Evolutionary conservation across 2,329 filamentous ascomycete genomes (phyloP), one percentile per base, ranked within the genome.

Genomic region (Ascochyta viciae-villosae): DNA sequence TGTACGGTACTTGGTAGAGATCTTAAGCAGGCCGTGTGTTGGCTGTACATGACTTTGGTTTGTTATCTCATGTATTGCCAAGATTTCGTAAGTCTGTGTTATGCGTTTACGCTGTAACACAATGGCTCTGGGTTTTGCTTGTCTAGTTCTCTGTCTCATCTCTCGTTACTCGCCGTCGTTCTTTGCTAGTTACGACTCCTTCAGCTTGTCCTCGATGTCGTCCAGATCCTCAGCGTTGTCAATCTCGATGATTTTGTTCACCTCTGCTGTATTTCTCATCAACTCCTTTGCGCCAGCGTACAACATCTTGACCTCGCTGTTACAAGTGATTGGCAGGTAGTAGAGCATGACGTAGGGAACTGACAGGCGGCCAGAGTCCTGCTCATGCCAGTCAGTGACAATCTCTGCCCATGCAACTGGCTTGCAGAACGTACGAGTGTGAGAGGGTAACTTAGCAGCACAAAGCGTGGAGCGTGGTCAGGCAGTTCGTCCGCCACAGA

Each of bases 251-350:
- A 98, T 89, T 65, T 86, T 87, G 50, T 89, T 89, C n/a, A 92
- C 93, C 79, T 97, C 92, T 56, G 91, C 91, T 50, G 91, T 96
- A 72, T 91, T 96, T 62, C 93, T 87, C 89, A 98, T 92, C 75
- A 98, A 78, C 80, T 99, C 95, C 78, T 97, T 96, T 39, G 95
- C 95, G 35, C 93, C 90, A 27, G 95, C 95, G 75, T 98, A 99
- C 73, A 95, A 81, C 95, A 98, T 98, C 65, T 91, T 87, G 72
- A 90, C 81, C 72, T 93, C 90, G 64, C 84, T 86, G 75, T 96
- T 97, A 79, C 91, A 95, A 44, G 94, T 97, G 47, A 89, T 89
- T 7, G 95, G 95, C 22, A 98, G 87, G 79, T 96, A 98, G 81
- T 96, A 97, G 22, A 99, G 80, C 74, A 98, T 86, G 42, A 97